Percentiles rank a stretch among this genome's conserved stretches.
These are phyloP conservation scores for Hypomyces rosellus DNA, from an alignment of 2,329 filamentous ascomycete species.

Conservation along the genomic window DNA sequence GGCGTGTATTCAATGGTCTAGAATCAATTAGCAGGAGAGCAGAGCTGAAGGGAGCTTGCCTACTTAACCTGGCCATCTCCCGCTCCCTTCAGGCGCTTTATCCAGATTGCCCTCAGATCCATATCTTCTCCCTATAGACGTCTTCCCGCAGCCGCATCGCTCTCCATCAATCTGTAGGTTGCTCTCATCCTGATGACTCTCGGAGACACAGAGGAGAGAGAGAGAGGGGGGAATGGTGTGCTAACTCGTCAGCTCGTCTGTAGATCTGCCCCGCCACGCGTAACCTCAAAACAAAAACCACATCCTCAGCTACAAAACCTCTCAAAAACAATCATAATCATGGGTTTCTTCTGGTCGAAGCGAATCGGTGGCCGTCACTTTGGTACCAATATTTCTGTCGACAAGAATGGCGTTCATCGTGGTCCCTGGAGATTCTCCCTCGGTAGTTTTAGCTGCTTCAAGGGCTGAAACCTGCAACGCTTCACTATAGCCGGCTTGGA, in stretches of 20 bases:
- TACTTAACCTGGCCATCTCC: no score
- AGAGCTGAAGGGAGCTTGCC: no score
- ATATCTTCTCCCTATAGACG: no score
- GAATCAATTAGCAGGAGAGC: no score
- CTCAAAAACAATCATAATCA: conserved; percentile 18
- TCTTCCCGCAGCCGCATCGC: no score
- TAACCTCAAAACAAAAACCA: background rate
- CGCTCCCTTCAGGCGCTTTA: no score
- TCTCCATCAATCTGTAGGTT: background rate
- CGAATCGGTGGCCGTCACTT: conserved; percentile 42
- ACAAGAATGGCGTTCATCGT: conserved; percentile 40
- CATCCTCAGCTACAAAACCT: background rate
- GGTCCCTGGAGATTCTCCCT: conserved; percentile 47
- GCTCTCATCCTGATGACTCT: background rate
- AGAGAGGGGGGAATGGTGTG: no score
- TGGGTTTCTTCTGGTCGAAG: conserved; percentile 44
- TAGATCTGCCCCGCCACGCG: no score
- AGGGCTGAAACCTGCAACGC: conserved; percentile 10
- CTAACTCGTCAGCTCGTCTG: no score
- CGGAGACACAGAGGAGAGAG: background rate
- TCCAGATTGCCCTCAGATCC: no score
- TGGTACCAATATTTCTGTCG: conserved; percentile 42
- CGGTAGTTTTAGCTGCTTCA: conserved; percentile 48
- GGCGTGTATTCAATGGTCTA: no score
- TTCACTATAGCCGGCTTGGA: no score